Percentiles rank a stretch among this genome's conserved stretches.
These are phyloP conservation scores for Talaromyces trachyspermus DNA, from an alignment of 495 filamentous ascomycete genomes.

Conservation along the genomic window DNA sequence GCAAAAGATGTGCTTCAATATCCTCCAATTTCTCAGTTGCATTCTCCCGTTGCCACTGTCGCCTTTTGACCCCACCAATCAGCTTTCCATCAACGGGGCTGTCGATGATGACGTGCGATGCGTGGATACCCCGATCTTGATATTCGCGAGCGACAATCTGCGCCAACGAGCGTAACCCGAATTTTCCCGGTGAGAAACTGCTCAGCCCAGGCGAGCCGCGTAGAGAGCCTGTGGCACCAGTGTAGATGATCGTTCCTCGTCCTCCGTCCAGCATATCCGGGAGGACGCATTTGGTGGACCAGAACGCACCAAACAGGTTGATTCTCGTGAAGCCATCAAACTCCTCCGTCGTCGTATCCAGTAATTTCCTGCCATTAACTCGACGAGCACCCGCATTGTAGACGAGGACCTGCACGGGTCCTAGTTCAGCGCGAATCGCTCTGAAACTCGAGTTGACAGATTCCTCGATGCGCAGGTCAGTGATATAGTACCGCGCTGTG, in stretches of 20 bases:
- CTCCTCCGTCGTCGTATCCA: constrained; percentile 23
- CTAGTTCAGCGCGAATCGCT: constrained; percentile 17
- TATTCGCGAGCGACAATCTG: constrained; percentile 25
- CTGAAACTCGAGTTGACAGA: constrained; percentile 16
- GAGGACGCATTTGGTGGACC: constrained; percentile 18
- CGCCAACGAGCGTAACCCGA: constrained; percentile 19
- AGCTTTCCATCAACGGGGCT: constrained; percentile 34
- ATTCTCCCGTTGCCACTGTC: constrained; percentile 27
- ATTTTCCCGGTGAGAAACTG: constrained; percentile 25
- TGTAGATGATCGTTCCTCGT: constrained; percentile 22
- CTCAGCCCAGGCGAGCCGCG: constrained; percentile 18
- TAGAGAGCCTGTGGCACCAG: constrained; percentile 23
- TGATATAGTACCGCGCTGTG: constrained; percentile 20
- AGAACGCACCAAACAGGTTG: constrained; percentile 27
- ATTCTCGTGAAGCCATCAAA: constrained; percentile 23
- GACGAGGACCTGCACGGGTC: constrained; percentile 18
- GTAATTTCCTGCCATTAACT: constrained; percentile 16
- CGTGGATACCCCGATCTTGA: constrained; percentile 20
- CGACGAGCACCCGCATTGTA: constrained; percentile 25
- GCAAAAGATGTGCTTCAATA: constrained; percentile 21
- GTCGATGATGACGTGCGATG: constrained; percentile 24
- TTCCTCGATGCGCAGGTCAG: constrained; percentile 18
- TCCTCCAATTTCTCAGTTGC: constrained; percentile 18
- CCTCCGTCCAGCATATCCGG: constrained; percentile 21
- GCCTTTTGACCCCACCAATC: constrained; percentile 30